phyloP scores from a whole-genome alignment of 768 basidiomycete species.

The Amanita muscaria region DNA sequence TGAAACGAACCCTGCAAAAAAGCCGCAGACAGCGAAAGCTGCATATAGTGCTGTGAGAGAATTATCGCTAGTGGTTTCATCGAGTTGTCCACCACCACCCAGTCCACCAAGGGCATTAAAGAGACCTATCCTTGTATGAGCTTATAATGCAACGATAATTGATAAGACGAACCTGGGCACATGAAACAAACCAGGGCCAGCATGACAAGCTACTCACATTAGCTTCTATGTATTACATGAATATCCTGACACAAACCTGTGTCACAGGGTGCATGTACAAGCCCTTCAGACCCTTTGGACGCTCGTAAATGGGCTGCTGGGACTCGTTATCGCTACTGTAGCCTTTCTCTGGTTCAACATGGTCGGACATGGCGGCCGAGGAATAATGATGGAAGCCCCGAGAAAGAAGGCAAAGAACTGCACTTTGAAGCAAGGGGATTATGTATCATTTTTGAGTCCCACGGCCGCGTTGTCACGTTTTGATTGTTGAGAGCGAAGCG shows the following conservation, averaged over 20 bases:
- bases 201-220: constrained; percentile 32
- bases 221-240: not conserved
- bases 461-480: not conserved
- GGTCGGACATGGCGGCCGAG: constrained; percentile 5
- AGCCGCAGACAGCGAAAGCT: constrained; percentile 36
- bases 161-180: constrained; percentile 47
- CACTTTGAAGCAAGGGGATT: not conserved
- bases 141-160: too few relatives aligned
- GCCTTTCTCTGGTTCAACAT: constrained; percentile 14
- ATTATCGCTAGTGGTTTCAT: constrained; percentile 57
- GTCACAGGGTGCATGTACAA: constrained; percentile 51
- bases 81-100: constrained; percentile 71
- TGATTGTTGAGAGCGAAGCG: not conserved
- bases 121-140: too few relatives aligned
- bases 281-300: constrained; percentile 43
- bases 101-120: constrained; percentile 77
- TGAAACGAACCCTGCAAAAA: constrained; percentile 24
- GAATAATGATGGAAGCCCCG: not conserved
- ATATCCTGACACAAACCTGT: constrained; percentile 25
- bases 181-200: constrained; percentile 67
- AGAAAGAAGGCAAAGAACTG: not conserved
- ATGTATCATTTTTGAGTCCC: not conserved
- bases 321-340: constrained; percentile 16
- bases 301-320: constrained; percentile 28
- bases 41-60: constrained; percentile 61